phyloP scores from a whole-genome alignment of 352 stramenopile species.

The Ophiocytium majus region DNA sequence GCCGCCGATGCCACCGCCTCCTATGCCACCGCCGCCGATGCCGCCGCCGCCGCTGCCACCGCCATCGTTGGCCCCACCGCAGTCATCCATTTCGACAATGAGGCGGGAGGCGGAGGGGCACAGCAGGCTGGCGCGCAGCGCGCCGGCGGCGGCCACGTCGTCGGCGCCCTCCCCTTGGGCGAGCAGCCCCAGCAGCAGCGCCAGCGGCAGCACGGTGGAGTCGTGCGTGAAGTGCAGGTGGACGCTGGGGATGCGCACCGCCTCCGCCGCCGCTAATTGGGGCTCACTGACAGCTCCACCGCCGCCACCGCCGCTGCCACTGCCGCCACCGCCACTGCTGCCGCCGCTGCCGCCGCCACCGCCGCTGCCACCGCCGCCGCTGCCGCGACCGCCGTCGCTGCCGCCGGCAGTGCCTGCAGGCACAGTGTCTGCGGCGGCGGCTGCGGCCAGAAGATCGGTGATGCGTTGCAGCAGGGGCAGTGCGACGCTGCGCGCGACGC shows the following conservation, averaged over 20 bases:
- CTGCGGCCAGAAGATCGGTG: background rate
- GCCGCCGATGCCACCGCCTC: too few species aligned
- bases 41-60: too few species aligned
- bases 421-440: background rate
- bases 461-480: background rate
- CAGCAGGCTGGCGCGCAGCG: background rate
- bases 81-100: background rate
- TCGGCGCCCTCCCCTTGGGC: background rate
- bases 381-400: too few species aligned
- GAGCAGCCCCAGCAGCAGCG: background rate
- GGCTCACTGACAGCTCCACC: too few species aligned
- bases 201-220: background rate
- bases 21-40: too few species aligned
- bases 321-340: background rate
- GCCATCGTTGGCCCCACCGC: background rate
- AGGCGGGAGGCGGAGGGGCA: background rate
- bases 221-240: background rate
- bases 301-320: background rate
- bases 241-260: background rate
- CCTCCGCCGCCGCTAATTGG: too few species aligned
- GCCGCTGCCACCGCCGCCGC: too few species aligned
- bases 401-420: background rate
- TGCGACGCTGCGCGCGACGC: background rate
- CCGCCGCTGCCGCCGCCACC: background rate
- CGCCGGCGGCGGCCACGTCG: background rate